Evolutionary conservation across 805 yeast genomes (phyloP).

Genomic region (Sugiyamaella lignohabitans): DNA sequence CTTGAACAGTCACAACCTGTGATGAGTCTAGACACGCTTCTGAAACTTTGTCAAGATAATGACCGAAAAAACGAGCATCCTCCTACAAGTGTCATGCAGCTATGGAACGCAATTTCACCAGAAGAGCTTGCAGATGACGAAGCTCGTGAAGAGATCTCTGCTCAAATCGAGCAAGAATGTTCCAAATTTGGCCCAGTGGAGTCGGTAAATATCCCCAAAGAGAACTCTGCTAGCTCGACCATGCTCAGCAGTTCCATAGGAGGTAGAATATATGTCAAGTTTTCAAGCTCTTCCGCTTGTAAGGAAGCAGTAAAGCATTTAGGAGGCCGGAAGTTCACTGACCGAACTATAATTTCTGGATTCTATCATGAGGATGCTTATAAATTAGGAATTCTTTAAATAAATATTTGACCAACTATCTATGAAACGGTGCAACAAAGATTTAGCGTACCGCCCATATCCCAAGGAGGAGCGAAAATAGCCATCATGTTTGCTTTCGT

Average conservation of each 20-base stretch:
- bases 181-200: constrained; percentile 46
- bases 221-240: constrained; percentile 1
- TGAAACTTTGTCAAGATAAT: constrained; percentile 8
- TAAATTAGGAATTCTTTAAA: constrained; percentile 28
- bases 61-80: constrained; percentile 27
- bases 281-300: constrained; percentile 46
- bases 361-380: constrained; percentile 49
- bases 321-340: constrained; percentile 63
- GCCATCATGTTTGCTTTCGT: neutral
- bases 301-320: constrained; percentile 47
- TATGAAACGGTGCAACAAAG: too few relatives aligned
- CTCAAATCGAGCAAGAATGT: constrained; percentile 48
- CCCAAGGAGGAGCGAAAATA: too few relatives aligned
- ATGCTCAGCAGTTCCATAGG: constrained; percentile 17
- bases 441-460: too few relatives aligned
- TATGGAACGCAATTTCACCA: constrained; percentile 59
- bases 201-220: constrained; percentile 54
- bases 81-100: constrained; percentile 43
- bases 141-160: constrained; percentile 43
- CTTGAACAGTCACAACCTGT: constrained; percentile 11
- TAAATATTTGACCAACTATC: too few relatives aligned
- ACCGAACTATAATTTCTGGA: constrained; percentile 60
- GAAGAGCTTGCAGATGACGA: constrained; percentile 52
- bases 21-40: neutral
- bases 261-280: constrained; percentile 71